Conservation (phyloP, 2,329 filamentous ascomycete species). For the Fusarium bulbicola region DNA sequence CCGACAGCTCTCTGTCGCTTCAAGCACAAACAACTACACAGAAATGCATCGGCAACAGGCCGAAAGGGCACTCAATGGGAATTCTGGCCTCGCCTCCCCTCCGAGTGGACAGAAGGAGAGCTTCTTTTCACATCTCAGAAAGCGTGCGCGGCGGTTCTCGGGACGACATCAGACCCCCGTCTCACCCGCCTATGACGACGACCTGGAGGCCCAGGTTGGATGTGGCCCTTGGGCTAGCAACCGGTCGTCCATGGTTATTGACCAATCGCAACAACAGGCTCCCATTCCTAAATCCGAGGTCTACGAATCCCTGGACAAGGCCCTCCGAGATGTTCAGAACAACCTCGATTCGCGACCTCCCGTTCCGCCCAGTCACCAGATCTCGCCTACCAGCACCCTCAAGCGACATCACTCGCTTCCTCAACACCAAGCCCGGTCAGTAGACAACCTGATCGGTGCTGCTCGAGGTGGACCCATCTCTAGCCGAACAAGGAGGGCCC, state of each 20-base stretch:
- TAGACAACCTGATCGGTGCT: slow-evolving; percentile 69
- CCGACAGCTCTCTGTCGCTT: slow-evolving; percentile 90
- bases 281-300: slow-evolving; percentile 63
- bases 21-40: slow-evolving; percentile 90
- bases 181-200: slow-evolving; percentile 84
- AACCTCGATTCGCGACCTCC: slow-evolving; percentile 58
- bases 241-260: slow-evolving; percentile 83
- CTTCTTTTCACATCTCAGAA: slow-evolving; percentile 97
- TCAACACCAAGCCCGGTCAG: slow-evolving; percentile 69
- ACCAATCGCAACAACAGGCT: slow-evolving; percentile 61
- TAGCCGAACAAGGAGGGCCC: slow-evolving; percentile 80
- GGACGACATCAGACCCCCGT: slow-evolving; percentile 86
- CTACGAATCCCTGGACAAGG: slow-evolving; percentile 69
- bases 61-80: slow-evolving; percentile 87
- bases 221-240: slow-evolving; percentile 90
- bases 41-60: slow-evolving; percentile 91
- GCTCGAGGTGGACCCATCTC: slow-evolving; percentile 72
- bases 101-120: slow-evolving; percentile 87
- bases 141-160: slow-evolving; percentile 90
- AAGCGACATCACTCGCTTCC: slow-evolving; percentile 74
- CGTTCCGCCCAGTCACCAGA: slow-evolving; percentile 63
- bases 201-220: slow-evolving; percentile 91
- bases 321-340: slow-evolving; percentile 63
- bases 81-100: slow-evolving; percentile 78
- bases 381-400: slow-evolving; percentile 59